Evolutionary conservation across 2,329 filamentous ascomycete species (phyloP).

Genomic region (Teratosphaeria gauchensis): DNA sequence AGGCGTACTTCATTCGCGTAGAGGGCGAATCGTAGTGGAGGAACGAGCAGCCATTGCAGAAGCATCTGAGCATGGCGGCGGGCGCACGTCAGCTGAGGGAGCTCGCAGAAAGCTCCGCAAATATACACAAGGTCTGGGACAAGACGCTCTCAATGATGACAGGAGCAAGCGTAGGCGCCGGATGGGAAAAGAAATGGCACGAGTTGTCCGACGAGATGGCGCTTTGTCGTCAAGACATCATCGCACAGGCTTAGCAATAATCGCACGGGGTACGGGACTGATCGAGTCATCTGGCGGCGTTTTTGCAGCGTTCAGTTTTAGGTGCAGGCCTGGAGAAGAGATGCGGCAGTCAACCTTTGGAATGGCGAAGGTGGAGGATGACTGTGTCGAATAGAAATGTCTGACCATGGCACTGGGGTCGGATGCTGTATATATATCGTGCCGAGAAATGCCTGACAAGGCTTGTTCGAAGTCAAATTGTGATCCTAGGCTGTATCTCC

Average conservation of each 20-base stretch:
- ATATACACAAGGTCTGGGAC: not conserved
- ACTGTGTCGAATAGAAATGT: not conserved
- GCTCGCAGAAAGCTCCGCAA: not conserved
- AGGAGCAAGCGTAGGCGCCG: not conserved
- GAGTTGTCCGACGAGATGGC: not conserved
- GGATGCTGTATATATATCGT: not conserved
- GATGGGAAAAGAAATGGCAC: not conserved
- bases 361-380: not conserved
- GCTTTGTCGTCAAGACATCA: not conserved
- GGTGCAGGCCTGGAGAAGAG: not conserved
- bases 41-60: not conserved
- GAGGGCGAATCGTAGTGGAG: constrained; percentile 16
- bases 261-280: not conserved
- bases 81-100: not conserved
- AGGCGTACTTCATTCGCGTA: constrained; percentile 52
- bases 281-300: not conserved
- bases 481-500: not conserved
- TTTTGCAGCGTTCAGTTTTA: not conserved
- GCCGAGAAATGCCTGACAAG: not conserved
- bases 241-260: not conserved
- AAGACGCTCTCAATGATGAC: not conserved
- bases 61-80: not conserved
- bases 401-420: not conserved
- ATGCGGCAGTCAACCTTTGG: not conserved
- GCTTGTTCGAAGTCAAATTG: not conserved